Evolutionary conservation across 306 rosid species (phyloP).

Genomic region (Quercus agrifolia): DNA sequence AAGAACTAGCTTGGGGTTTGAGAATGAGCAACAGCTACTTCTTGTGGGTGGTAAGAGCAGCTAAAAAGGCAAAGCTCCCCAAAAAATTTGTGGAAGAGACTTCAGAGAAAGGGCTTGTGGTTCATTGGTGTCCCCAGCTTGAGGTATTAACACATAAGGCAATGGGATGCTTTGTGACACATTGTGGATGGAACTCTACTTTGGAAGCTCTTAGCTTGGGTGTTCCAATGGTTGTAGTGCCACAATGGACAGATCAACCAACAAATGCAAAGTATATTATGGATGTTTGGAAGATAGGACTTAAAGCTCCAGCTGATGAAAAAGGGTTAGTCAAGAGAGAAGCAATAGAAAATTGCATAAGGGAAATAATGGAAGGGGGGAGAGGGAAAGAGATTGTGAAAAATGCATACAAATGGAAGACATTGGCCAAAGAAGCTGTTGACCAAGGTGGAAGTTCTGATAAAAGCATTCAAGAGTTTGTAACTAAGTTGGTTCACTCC

Average conservation of each 20-base stretch:
- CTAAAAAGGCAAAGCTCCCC: background rate
- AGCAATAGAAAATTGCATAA: background rate
- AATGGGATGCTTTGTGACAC: constrained; percentile 1
- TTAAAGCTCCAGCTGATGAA: background rate
- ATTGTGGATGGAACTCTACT: background rate
- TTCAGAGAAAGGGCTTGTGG: background rate
- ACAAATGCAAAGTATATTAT: background rate
- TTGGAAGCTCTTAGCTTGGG: background rate
- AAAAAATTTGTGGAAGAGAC: background rate
- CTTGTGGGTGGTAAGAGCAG: background rate
- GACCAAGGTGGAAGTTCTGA: background rate
- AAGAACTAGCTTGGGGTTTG: background rate
- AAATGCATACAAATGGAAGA: background rate
- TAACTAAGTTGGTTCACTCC: background rate
- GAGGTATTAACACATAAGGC: background rate
- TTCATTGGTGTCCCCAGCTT: background rate
- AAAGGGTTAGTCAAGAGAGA: background rate
- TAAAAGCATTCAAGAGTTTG: background rate
- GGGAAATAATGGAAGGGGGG: background rate
- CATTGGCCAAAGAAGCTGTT: background rate
- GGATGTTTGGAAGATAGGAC: background rate
- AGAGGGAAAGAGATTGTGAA: background rate
- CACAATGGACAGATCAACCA: background rate
- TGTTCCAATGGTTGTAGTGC: background rate
- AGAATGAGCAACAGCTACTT: background rate